Evolutionary conservation across 441 rosid genomes (phyloP).

Genomic region (Adansonia gregorii): DNA sequence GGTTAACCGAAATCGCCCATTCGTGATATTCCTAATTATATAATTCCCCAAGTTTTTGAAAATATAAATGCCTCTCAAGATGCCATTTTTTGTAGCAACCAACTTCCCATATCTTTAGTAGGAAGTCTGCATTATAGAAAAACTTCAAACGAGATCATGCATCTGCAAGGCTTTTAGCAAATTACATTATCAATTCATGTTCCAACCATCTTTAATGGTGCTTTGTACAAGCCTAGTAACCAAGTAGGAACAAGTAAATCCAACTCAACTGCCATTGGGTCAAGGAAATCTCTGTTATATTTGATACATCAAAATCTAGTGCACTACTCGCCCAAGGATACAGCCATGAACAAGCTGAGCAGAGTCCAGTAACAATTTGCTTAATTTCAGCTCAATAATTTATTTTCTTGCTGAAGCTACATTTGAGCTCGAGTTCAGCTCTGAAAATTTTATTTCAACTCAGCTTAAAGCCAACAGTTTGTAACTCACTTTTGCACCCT

Average conservation of each 20-base stretch:
- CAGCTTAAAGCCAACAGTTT: not conserved
- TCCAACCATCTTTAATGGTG: not conserved
- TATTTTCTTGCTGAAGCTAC: not conserved
- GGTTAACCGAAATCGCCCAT: not conserved
- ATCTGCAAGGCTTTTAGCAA: not conserved
- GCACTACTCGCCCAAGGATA: not conserved
- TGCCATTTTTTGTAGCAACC: not conserved
- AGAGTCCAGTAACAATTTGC: not conserved
- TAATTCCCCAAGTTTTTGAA: not conserved
- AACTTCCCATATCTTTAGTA: not conserved
- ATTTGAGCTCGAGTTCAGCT: not conserved
- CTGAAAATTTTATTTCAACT: conserved; percentile 10
- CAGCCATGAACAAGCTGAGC: not conserved
- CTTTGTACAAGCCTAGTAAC: not conserved
- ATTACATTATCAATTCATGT: not conserved
- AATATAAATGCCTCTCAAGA: not conserved
- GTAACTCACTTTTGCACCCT: not conserved
- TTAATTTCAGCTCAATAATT: conserved; percentile 6
- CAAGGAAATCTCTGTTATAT: not conserved
- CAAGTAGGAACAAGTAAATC: not conserved
- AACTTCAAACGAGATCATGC: not conserved
- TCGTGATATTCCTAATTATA: not conserved
- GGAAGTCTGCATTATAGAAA: not conserved
- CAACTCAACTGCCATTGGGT: not conserved
- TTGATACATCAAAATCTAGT: not conserved